These are phyloP conservation scores for Candida tetrigidarum DNA, from an alignment of 1,139 yeast species.

Conservation along the genomic window DNA sequence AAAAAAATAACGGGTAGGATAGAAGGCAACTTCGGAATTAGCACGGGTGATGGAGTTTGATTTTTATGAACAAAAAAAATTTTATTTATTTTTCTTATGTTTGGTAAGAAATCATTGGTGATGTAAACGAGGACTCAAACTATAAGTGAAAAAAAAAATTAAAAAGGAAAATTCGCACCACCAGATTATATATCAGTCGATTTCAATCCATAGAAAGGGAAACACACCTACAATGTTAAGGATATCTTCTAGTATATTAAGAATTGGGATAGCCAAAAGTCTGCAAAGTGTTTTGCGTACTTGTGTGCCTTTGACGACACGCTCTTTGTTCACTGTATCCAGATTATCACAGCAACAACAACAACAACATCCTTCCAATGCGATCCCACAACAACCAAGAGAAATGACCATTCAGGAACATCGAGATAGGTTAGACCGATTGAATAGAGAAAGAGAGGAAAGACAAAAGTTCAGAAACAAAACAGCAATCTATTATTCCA, in stretches of 20 bases:
- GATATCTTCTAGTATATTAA: background rate
- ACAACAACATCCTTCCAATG: slow-evolving; percentile 2
- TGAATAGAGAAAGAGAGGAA: slow-evolving; percentile 30
- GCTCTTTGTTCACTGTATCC: background rate
- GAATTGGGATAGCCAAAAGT: slow-evolving; percentile 6
- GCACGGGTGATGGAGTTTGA: background rate
- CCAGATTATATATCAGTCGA: too few relatives aligned
- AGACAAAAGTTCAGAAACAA: slow-evolving; percentile 36
- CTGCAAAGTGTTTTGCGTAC: background rate
- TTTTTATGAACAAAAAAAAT: background rate
- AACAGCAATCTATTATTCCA: slow-evolving; percentile 72
- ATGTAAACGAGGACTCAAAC: too few relatives aligned
- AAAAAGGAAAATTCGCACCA: slow-evolving; percentile 1
- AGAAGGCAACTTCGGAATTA: background rate
- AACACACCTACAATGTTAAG: slow-evolving; percentile 1
- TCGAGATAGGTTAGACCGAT: slow-evolving; percentile 20
- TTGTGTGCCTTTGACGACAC: slow-evolving; percentile 3
- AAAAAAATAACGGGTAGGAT: background rate
- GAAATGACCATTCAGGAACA: slow-evolving; percentile 16
- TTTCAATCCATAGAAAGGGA: too few relatives aligned
- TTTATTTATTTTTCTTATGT: too few relatives aligned
- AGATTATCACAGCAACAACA: slow-evolving; percentile 8
- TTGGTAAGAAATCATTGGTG: background rate
- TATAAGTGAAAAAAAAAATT: background rate
- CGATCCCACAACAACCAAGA: slow-evolving; percentile 1